Conservation (phyloP, 768 basidiomycete genomes). For the Suillus subaureus region DNA sequence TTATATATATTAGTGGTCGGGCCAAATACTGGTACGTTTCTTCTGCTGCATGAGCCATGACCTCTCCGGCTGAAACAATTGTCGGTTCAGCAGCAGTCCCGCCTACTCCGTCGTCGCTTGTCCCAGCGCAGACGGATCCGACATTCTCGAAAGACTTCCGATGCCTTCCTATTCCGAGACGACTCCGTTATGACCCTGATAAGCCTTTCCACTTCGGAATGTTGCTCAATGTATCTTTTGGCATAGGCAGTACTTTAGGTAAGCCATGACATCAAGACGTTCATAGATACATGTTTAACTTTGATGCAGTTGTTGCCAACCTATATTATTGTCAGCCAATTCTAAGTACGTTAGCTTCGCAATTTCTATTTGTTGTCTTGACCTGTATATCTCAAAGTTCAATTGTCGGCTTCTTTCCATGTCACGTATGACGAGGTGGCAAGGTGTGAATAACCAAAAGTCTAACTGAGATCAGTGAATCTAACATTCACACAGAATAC, state of each 20-base stretch:
- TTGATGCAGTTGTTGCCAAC: slow-evolving; percentile 53
- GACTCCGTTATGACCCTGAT: slow-evolving; percentile 42
- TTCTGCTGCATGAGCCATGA: background rate
- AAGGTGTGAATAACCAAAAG: slow-evolving; percentile 20
- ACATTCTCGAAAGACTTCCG: slow-evolving; percentile 36
- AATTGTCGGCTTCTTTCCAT: slow-evolving; percentile 41
- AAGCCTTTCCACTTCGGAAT: slow-evolving; percentile 39
- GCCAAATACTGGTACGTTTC: background rate
- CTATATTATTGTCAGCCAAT: slow-evolving; percentile 85
- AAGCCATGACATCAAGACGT: slow-evolving; percentile 17
- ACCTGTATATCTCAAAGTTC: slow-evolving; percentile 12
- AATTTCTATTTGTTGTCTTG: slow-evolving; percentile 9
- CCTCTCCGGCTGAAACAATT: background rate
- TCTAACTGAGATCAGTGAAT: background rate
- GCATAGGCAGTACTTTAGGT: slow-evolving; percentile 49
- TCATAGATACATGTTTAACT: background rate
- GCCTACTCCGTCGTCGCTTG: background rate
- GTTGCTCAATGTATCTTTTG: slow-evolving; percentile 48
- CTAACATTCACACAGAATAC: slow-evolving; percentile 45
- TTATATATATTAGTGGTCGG: background rate
- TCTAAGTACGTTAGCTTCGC: slow-evolving; percentile 49
- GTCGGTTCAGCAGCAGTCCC: background rate
- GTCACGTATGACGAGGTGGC: slow-evolving; percentile 37
- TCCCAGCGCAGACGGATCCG: background rate
- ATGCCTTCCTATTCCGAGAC: slow-evolving; percentile 48